Base-by-base conservation (phyloP, 1,284 basidiomycete genomes). In the Fomitopsis pinicola region DNA sequence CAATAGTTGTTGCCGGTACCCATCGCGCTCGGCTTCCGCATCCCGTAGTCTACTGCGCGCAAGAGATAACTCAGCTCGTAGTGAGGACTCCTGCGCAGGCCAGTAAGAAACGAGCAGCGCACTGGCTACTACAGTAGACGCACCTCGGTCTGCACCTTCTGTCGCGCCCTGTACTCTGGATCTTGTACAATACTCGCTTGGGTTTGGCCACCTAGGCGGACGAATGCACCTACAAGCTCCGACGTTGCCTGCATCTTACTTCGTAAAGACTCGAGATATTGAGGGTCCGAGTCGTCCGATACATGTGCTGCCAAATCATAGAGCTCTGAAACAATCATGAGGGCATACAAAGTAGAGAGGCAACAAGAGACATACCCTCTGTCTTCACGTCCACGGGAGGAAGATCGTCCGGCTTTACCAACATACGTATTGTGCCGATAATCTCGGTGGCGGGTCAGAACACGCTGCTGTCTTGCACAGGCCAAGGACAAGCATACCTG, bases 81-180 rank as follows among this genome's bases (percentile, higher is more conserved):
- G 75, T 30, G 82, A 75, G 56, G 77, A 77, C 89, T 46, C 19
- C 52, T 19, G 66, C 52, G 54, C 57, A 36, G 59, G 61, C 35
- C 14, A 63, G 57, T 8, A 48, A 52, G 44, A 33, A 62, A 28
- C 56, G 12, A 30, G 55, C 5, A 59, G 17, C 38, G 28, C 17
- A 55, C 15, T 7, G 46, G 5, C 8, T 3, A n/a, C 7, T 28
- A 8, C 54, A 61, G 64, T 58, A n/a, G 10, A 60, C 55, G 15
- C 69, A 90, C 89, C 80, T 90, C 85, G 15, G 83, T 83, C 68
- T 86, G 83, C 22, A 77, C 79, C 67, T 76, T 79, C 69, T 87
- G 84, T 71, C 76, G 82, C 55, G 78, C 75, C 40, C 72, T 69
- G 66, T 79, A 80, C 4, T 77, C 68, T 55, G 78, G 75, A 56